Base-by-base conservation (phyloP, 1,139 yeast species). In the Protomyces inouyei region DNA sequence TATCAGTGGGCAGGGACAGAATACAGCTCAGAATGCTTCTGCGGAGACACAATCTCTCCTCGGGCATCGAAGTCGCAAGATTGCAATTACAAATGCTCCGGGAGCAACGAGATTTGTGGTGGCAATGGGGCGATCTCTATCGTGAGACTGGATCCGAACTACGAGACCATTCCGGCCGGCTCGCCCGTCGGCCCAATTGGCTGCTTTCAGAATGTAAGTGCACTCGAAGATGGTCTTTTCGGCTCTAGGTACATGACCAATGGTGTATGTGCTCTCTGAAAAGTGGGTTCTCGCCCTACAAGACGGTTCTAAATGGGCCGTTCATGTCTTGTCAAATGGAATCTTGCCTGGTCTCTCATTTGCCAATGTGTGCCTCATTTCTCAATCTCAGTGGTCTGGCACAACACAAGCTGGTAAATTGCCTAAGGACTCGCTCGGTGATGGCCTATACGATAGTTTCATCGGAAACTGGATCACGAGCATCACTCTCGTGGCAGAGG, bases 391-490 rank as follows among this genome's bases (percentile, higher is more conserved):
- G 25, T 60, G 52, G 36, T 38, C 23, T 40, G 64, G 64, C 23
- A 35, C 35, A 35, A 35, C 52, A 4, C 64, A 60, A 36, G 23
- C 52, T 5, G 46, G 52, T 52, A 60, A 60, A 32, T 12, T 60
- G 23, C 65, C 65, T 14, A 23, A 5, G n/a, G 12, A 37, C 46
- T 18, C 18, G 70, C 71, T 21, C 78, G 74, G 74, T 45, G 75
- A 73, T 53, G n/a, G 37, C 10, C 18, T 36, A 23, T 78, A 81
- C 69, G 87, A 84, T 70, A 72, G 77, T 65, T 80, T 86, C n/a
- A 88, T 89, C 43, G 91, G 90, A 51, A 77, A 77, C 71, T 85
- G 83, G 70, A 79, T 81, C 36, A 76, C 78, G 2, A 72, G 74
- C 23, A 82, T 81, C 37, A 65, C 72, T 16, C 69, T 81, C 10